Conservation (phyloP, 2,329 filamentous ascomycete species). For the Niveomyces coronatus region DNA sequence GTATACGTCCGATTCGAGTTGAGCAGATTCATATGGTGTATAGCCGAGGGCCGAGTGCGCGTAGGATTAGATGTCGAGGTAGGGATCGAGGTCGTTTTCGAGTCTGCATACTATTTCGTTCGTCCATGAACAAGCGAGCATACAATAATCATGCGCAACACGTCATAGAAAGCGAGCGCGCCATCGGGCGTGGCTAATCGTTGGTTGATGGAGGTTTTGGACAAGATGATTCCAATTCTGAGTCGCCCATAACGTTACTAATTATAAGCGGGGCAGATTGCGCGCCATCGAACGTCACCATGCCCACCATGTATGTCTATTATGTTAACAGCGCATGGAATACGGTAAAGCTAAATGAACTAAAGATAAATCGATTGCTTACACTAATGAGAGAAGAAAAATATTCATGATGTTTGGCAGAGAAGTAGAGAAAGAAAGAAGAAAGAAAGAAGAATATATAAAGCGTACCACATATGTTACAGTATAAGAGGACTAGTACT, state of each 20-base stretch:
- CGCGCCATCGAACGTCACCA: neutral
- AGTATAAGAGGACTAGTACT: too few relatives aligned
- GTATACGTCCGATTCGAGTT: slow-evolving; percentile 11
- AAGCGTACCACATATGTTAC: too few relatives aligned
- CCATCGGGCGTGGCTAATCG: neutral
- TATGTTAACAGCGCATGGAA: too few relatives aligned
- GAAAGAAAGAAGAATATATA: too few relatives aligned
- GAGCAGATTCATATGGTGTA: slow-evolving; percentile 10
- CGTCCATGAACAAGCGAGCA: slow-evolving; percentile 1
- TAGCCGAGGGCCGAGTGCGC: slow-evolving; percentile 14
- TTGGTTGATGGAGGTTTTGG: slow-evolving; percentile 3
- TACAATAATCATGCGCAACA: slow-evolving; percentile 2
- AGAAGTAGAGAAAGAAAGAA: too few relatives aligned
- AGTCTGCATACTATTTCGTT: slow-evolving; percentile 20
- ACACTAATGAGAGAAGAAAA: too few relatives aligned
- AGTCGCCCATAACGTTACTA: slow-evolving; percentile 5
- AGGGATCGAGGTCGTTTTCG: slow-evolving; percentile 14
- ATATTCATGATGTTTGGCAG: too few relatives aligned
- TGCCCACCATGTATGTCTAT: too few relatives aligned
- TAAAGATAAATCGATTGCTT: too few relatives aligned
- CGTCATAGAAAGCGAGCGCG: slow-evolving; percentile 4
- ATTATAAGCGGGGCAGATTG: slow-evolving; percentile 11
- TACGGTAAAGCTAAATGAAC: too few relatives aligned
- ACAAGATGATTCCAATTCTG: too few relatives aligned
- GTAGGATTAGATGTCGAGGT: too few relatives aligned